Conservation (phyloP, 768 basidiomycete genomes). For the Amanita inopinata region DNA sequence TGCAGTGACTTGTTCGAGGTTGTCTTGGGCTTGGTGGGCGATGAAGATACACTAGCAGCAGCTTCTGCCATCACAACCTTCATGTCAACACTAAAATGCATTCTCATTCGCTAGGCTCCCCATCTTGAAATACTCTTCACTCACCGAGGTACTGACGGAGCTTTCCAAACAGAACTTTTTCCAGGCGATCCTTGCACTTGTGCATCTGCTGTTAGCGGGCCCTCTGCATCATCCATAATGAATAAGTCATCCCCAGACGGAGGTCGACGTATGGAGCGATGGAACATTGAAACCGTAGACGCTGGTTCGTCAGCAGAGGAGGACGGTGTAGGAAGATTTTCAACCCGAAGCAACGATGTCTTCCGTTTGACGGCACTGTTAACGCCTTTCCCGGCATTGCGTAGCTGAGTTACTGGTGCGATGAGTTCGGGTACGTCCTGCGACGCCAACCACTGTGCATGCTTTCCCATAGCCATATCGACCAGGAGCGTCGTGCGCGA, state of each 20-base stretch:
- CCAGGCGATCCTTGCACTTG: neutral
- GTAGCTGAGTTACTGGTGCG: constrained; percentile 19
- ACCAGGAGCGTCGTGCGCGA: constrained; percentile 48
- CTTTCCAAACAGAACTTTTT: constrained; percentile 36
- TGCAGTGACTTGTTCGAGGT: neutral
- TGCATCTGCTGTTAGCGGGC: constrained; percentile 13
- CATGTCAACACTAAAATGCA: constrained; percentile 59
- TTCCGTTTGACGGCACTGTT: constrained; percentile 7
- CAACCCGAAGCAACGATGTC: constrained; percentile 11
- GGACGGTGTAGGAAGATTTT: constrained; percentile 15
- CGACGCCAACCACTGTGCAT: constrained; percentile 59
- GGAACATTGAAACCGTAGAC: constrained; percentile 15
- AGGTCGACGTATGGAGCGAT: constrained; percentile 18
- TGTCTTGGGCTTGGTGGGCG: neutral
- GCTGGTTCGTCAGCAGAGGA: constrained; percentile 11
- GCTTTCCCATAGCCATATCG: constrained; percentile 44
- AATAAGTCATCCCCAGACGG: constrained; percentile 64
- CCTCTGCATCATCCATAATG: constrained; percentile 71
- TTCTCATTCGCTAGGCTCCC: neutral
- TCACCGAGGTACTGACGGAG: constrained; percentile 39
- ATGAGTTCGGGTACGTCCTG: constrained; percentile 62
- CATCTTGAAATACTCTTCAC: constrained; percentile 16
- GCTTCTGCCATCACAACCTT: constrained; percentile 81
- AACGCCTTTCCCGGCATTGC: neutral
- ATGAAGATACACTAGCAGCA: constrained; percentile 19